phyloP scores from a whole-genome alignment of 169 alveolate species.

The Cryptosporidium felis region DNA sequence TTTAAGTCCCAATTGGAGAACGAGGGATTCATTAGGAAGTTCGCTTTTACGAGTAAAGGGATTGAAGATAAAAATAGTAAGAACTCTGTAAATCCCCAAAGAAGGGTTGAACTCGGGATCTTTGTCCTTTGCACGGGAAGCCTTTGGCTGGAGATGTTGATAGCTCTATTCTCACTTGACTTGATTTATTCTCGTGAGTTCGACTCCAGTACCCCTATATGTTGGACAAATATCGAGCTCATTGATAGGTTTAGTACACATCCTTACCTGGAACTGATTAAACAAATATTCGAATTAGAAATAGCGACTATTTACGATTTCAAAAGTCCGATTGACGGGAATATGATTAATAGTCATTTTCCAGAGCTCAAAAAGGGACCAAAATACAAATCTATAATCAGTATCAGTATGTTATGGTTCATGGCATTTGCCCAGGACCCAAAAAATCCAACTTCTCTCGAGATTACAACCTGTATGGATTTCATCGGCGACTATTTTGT shows the following conservation, averaged over 20 bases:
- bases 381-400: constrained; percentile 24
- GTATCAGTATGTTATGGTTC: constrained; percentile 14
- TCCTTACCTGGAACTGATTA: neutral
- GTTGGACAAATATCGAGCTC: constrained; percentile 33
- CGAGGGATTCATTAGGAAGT: neutral
- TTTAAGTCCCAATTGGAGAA: neutral
- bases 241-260: neutral
- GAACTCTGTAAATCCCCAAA: neutral
- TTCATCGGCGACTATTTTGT: neutral
- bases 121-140: constrained; percentile 24
- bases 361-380: constrained; percentile 54
- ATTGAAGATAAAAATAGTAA: neutral
- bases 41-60: too few relatives aligned
- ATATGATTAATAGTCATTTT: neutral
- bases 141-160: constrained; percentile 43
- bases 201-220: neutral
- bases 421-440: constrained; percentile 34
- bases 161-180: constrained; percentile 17
- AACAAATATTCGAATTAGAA: constrained; percentile 1
- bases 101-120: constrained; percentile 43
- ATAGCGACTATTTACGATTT: constrained; percentile 3
- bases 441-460: neutral
- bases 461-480: constrained; percentile 5
- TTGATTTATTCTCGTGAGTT: neutral
- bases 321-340: constrained; percentile 30